These are phyloP conservation scores for Verbascum thapsus DNA, from an alignment of 257 asterid genomes.

Conservation along the genomic window DNA sequence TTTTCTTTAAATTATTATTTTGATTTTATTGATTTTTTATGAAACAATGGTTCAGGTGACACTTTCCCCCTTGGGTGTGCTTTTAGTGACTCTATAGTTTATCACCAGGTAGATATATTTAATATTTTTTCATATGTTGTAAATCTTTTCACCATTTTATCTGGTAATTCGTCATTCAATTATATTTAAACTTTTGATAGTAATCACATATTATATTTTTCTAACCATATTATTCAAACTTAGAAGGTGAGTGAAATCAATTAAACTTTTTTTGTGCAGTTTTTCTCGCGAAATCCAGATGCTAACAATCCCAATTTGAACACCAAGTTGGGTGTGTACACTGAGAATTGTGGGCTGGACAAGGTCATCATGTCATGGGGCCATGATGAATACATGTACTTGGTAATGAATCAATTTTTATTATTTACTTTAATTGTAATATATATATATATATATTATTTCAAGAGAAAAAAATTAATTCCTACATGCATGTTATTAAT, in stretches of 20 bases:
- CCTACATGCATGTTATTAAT: not conserved
- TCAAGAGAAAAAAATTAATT: too few species aligned
- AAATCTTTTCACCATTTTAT: too few species aligned
- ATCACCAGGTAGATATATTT: conserved; percentile 35
- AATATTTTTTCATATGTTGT: too few species aligned
- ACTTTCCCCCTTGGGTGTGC: conserved; percentile 57
- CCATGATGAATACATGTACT: too few species aligned
- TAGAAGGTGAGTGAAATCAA: not conserved
- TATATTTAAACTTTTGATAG: too few species aligned
- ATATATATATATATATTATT: not conserved
- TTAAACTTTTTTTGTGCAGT: conserved; percentile 28
- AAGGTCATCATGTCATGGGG: conserved; percentile 56
- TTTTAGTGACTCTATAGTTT: conserved; percentile 48
- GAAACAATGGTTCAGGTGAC: conserved; percentile 36
- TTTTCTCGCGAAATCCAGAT: conserved; percentile 42
- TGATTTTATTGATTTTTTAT: not conserved
- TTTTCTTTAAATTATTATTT: too few species aligned
- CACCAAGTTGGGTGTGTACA: conserved; percentile 46
- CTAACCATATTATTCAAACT: not conserved
- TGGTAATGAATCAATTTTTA: too few species aligned
- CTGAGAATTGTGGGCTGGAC: conserved; percentile 55
- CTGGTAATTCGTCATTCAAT: too few species aligned
- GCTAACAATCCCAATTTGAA: conserved; percentile 38
- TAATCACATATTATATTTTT: too few species aligned
- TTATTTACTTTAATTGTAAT: too few species aligned